A percentile compares a stretch with the other conserved stretches of the same genome.
Evolutionary conservation across 2,329 filamentous ascomycete genomes (phyloP).

Genomic region (Fusarium oxysporum): DNA sequence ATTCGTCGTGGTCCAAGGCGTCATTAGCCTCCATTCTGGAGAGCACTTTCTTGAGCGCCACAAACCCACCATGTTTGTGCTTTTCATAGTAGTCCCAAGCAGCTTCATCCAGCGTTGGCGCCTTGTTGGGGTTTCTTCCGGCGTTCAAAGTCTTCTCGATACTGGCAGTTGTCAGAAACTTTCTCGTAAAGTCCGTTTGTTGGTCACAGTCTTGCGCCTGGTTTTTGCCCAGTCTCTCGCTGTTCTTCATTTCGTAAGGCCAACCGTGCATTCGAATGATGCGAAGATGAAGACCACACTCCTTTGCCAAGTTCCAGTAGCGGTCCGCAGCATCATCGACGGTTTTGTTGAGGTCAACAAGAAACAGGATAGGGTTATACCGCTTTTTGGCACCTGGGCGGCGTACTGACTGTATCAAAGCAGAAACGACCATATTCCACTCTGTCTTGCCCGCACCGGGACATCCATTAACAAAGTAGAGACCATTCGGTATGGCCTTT

Average conservation of each 20-base stretch:
- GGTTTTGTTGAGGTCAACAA: slow-evolving; percentile 61
- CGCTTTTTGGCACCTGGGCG: slow-evolving; percentile 36
- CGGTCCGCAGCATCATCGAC: slow-evolving; percentile 59
- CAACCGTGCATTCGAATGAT: slow-evolving; percentile 57
- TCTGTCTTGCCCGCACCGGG: slow-evolving; percentile 62
- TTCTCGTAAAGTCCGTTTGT: slow-evolving; percentile 50
- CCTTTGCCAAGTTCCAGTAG: slow-evolving; percentile 53
- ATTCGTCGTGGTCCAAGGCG: slow-evolving; percentile 41
- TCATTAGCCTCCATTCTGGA: slow-evolving; percentile 46
- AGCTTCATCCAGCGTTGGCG: slow-evolving; percentile 57
- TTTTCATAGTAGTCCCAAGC: slow-evolving; percentile 56
- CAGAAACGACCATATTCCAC: slow-evolving; percentile 58
- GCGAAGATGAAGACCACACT: slow-evolving; percentile 49
- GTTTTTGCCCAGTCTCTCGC: slow-evolving; percentile 44
- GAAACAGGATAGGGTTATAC: slow-evolving; percentile 55
- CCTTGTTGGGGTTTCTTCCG: slow-evolving; percentile 38
- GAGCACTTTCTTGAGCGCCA: slow-evolving; percentile 53
- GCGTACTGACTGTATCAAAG: slow-evolving; percentile 51
- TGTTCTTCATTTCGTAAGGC: slow-evolving; percentile 52
- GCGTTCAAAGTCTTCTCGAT: slow-evolving; percentile 35
- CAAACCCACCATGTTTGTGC: slow-evolving; percentile 48
- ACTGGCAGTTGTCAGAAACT: slow-evolving; percentile 48
- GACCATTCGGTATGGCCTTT: slow-evolving; percentile 53
- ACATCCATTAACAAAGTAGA: slow-evolving; percentile 60
- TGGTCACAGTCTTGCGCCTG: neutral